Percentiles rank a stretch among this genome's conserved stretches.
These are phyloP conservation scores for Talaromyces sp. DNA, from an alignment of 2,329 filamentous ascomycete genomes.

Conservation along the genomic window DNA sequence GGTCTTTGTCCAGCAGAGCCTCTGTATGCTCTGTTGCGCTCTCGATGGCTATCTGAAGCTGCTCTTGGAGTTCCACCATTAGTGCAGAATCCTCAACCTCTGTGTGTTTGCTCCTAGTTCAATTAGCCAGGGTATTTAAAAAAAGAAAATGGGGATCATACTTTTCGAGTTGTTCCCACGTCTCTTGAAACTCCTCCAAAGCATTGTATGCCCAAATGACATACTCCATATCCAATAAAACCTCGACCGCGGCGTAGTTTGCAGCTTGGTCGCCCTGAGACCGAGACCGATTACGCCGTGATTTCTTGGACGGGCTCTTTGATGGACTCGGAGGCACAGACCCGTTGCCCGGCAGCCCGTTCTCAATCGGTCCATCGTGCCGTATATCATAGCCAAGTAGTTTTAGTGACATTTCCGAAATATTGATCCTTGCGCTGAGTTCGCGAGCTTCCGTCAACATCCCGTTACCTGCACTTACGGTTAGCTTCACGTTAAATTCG, in stretches of 20 bases:
- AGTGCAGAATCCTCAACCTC: conserved; percentile 22
- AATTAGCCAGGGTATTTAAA: conserved; percentile 4
- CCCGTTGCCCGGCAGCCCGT: conserved; percentile 18
- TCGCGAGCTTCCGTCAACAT: conserved; percentile 50
- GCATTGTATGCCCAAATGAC: conserved; percentile 61
- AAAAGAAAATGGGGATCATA: conserved; percentile 13
- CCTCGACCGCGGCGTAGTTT: conserved; percentile 40
- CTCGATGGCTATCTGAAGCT: conserved; percentile 52
- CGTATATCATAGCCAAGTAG: conserved; percentile 33
- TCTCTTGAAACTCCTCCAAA: conserved; percentile 60
- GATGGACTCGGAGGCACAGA: conserved; percentile 26
- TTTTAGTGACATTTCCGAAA: conserved; percentile 41
- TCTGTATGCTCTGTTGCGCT: conserved; percentile 52
- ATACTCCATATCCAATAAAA: conserved; percentile 63
- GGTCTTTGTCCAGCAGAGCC: conserved; percentile 42
- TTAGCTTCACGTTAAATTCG: conserved; percentile 21
- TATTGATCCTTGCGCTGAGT: conserved; percentile 46
- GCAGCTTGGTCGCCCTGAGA: conserved; percentile 16
- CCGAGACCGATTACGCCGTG: conserved; percentile 19
- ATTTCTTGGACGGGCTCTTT: conserved; percentile 20
- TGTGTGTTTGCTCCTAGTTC: conserved; percentile 14
- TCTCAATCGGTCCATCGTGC: conserved; percentile 16
- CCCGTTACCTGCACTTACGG: conserved; percentile 23
- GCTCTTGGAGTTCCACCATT: conserved; percentile 47
- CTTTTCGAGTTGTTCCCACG: conserved; percentile 43